phyloP scores from a whole-genome alignment of 139 green algal genomes.

The Parachlorella kessleri region DNA sequence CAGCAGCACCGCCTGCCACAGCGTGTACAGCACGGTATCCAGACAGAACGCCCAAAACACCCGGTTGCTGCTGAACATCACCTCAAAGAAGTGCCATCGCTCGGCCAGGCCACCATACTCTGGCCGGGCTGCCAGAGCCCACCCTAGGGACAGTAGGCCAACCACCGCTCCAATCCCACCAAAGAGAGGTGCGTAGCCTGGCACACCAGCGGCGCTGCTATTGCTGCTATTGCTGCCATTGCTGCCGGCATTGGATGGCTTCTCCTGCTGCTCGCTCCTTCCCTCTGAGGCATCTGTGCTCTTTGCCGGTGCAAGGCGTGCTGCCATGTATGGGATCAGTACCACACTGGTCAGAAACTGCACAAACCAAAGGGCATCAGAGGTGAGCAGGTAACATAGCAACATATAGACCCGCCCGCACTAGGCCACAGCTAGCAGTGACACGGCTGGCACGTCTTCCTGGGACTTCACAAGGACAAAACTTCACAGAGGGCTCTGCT shows the following conservation, averaged over 20 bases:
- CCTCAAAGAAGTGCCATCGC: conserved; percentile 50
- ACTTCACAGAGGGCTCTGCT: too few species aligned
- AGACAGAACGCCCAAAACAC: conserved; percentile 86
- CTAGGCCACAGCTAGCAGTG: too few species aligned
- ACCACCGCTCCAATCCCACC: conserved; percentile 34
- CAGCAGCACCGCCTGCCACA: conserved; percentile 80
- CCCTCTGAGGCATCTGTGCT: too few species aligned
- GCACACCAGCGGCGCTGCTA: conserved; percentile 25
- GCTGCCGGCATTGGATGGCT: background rate
- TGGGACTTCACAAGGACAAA: too few species aligned
- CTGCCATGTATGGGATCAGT: conserved; percentile 77
- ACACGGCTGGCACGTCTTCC: too few species aligned
- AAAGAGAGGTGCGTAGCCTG: conserved; percentile 21
- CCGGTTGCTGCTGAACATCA: conserved; percentile 46
- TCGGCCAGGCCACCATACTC: conserved; percentile 71
- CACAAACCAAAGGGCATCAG: background rate
- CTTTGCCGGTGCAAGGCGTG: conserved; percentile 60
- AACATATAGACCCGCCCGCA: background rate
- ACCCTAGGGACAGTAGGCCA: conserved; percentile 66
- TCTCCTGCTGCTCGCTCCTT: conserved; percentile 9
- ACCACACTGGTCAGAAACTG: conserved; percentile 87
- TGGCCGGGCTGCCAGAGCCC: conserved; percentile 61
- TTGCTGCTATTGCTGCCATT: conserved; percentile 7
- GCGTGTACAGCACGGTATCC: conserved; percentile 72
- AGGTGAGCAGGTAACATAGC: background rate